These are phyloP conservation scores for Pseudonitzschia multistriata DNA, from an alignment of 108 stramenopile species.

Conservation along the genomic window DNA sequence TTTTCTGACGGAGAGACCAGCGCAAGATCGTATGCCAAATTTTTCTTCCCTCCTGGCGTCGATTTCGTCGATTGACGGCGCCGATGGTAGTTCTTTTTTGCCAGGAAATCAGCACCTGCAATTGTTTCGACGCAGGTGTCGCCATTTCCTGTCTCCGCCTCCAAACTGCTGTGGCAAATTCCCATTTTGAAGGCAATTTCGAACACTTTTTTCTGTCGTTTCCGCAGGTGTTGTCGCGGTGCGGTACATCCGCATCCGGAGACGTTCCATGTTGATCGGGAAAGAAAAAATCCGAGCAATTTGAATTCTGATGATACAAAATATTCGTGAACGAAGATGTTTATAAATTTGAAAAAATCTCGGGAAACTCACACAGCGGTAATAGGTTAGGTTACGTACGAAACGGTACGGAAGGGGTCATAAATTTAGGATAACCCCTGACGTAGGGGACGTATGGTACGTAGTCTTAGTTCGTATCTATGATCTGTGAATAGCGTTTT, in stretches of 20 bases:
- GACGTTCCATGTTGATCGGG: neutral
- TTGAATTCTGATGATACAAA: neutral
- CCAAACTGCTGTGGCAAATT: neutral
- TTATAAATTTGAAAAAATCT: neutral
- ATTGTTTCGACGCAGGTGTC: neutral
- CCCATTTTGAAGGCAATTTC: conserved; percentile 5
- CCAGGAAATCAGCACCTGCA: neutral
- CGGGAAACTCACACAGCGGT: neutral
- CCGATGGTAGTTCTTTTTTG: neutral
- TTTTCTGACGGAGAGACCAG: conserved; percentile 25
- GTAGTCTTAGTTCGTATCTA: neutral
- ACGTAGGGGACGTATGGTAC: no score
- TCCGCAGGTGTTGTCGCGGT: neutral
- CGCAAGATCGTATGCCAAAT: conserved; percentile 13
- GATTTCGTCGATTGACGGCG: neutral
- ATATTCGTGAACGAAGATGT: neutral
- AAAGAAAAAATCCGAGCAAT: neutral
- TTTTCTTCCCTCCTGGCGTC: neutral
- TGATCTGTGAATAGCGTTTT: neutral
- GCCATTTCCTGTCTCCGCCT: neutral
- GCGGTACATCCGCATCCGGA: no score
- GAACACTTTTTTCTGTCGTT: neutral
- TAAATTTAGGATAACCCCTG: no score
- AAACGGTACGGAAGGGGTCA: no score
- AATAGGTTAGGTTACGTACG: no score